Percentiles rank a stretch among this genome's conserved stretches.
Evolutionary conservation across 1,139 yeast genomes (phyloP).

Genomic region (Scheffersomyces insectosa): DNA sequence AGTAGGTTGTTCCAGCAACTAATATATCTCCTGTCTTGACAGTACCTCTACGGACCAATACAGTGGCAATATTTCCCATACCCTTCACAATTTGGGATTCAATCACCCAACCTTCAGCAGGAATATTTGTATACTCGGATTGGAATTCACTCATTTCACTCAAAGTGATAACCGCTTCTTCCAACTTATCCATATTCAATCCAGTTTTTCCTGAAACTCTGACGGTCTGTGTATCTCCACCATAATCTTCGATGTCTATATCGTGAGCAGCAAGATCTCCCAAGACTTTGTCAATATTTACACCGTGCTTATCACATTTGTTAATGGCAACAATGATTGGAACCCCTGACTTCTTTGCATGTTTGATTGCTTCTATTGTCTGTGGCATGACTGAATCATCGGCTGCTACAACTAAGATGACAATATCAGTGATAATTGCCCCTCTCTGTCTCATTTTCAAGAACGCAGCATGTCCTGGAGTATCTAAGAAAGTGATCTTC

Average conservation of each 20-base stretch:
- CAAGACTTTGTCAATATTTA: slow-evolving; percentile 70
- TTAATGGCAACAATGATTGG: slow-evolving; percentile 91
- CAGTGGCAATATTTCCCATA: slow-evolving; percentile 84
- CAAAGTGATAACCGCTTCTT: slow-evolving; percentile 83
- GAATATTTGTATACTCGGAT: slow-evolving; percentile 56
- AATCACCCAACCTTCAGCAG: slow-evolving; percentile 84
- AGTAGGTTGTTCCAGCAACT: slow-evolving; percentile 84
- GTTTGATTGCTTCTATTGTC: slow-evolving; percentile 93
- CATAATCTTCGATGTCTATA: slow-evolving; percentile 86
- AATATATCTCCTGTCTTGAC: slow-evolving; percentile 67
- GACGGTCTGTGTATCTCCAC: slow-evolving; percentile 93
- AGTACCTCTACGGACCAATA: slow-evolving; percentile 78
- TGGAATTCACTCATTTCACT: slow-evolving; percentile 81
- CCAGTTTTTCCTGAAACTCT: slow-evolving; percentile 86
- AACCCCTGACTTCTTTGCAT: slow-evolving; percentile 81
- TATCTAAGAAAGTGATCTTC: slow-evolving; percentile 84
- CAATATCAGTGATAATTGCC: slow-evolving; percentile 90
- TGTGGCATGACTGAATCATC: slow-evolving; percentile 99
- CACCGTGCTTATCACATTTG: slow-evolving; percentile 82
- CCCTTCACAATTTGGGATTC: slow-evolving; percentile 86
- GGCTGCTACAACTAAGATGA: slow-evolving; percentile 93
- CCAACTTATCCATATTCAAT: slow-evolving; percentile 81
- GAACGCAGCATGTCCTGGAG: slow-evolving; percentile 99
- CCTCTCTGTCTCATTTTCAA: slow-evolving; percentile 96
- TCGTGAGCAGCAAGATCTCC: slow-evolving; percentile 76